A percentile compares a stretch with the other conserved stretches of the same genome.
Evolutionary conservation across 768 basidiomycete genomes (phyloP).

Genomic region (Leccinum sublutescens): DNA sequence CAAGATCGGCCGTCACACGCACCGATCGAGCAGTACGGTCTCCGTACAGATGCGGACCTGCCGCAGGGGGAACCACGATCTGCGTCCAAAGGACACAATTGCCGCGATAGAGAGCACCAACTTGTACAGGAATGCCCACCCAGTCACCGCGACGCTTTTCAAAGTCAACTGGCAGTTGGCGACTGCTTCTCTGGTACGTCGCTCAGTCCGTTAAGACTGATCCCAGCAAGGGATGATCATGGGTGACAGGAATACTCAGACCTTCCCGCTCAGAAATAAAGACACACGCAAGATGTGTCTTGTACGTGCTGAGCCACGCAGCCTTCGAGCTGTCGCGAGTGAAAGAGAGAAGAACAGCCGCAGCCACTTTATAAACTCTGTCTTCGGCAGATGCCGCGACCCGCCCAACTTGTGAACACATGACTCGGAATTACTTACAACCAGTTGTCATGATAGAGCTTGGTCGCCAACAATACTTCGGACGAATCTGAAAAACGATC

Average conservation of each 20-base stretch:
- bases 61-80: background rate
- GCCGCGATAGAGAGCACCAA: slow-evolving; percentile 23
- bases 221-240: slow-evolving; percentile 30
- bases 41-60: background rate
- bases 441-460: no score
- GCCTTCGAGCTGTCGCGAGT: slow-evolving; percentile 29
- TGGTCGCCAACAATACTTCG: background rate
- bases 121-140: slow-evolving; percentile 12
- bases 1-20: no score
- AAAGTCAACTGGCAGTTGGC: slow-evolving; percentile 17
- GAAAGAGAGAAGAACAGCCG: background rate
- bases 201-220: slow-evolving; percentile 25
- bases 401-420: no score
- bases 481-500: background rate
- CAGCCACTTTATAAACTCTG: background rate
- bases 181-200: slow-evolving; percentile 32
- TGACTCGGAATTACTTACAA: no score
- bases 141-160: slow-evolving; percentile 29
- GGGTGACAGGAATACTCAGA: slow-evolving; percentile 31
- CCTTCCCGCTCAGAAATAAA: slow-evolving; percentile 34
- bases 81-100: slow-evolving; percentile 14
- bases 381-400: background rate
- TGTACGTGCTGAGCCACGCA: slow-evolving; percentile 30
- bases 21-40: background rate
- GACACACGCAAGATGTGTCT: slow-evolving; percentile 12